These are phyloP conservation scores for Solanum sitiens DNA, from an alignment of 257 asterid genomes.

Conservation along the genomic window DNA sequence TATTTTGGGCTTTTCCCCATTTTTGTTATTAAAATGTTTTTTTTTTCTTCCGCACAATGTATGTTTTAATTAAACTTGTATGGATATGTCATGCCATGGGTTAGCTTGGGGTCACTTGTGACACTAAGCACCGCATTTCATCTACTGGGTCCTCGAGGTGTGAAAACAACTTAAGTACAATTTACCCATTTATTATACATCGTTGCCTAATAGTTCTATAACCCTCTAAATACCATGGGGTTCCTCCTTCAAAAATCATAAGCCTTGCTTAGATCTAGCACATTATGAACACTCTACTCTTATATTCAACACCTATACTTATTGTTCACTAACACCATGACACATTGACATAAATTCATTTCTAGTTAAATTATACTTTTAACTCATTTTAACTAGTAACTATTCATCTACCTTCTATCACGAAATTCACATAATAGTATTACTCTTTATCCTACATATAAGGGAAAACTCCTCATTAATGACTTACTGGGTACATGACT, in stretches of 20 bases:
- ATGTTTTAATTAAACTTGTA: too few relatives aligned
- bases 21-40: not conserved
- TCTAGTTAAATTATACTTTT: not conserved
- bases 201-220: not conserved
- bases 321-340: not conserved
- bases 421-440: not conserved
- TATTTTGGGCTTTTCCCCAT: not conserved
- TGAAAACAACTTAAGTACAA: not conserved
- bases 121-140: not conserved
- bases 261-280: not conserved
- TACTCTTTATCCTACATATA: not conserved
- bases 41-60: not conserved
- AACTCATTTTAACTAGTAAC: not conserved
- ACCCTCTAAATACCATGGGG: not conserved
- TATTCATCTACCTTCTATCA: not conserved
- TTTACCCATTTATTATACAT: not conserved
- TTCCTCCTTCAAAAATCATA: not conserved
- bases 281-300: not conserved
- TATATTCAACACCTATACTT: not conserved
- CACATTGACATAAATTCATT: not conserved
- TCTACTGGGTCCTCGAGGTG: not conserved
- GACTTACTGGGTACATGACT: not conserved
- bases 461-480: not conserved
- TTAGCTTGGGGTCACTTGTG: not conserved
- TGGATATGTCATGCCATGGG: not conserved